Base-by-base conservation (phyloP, 345 rosid genomes). In the Euphorbia tirucalli region DNA sequence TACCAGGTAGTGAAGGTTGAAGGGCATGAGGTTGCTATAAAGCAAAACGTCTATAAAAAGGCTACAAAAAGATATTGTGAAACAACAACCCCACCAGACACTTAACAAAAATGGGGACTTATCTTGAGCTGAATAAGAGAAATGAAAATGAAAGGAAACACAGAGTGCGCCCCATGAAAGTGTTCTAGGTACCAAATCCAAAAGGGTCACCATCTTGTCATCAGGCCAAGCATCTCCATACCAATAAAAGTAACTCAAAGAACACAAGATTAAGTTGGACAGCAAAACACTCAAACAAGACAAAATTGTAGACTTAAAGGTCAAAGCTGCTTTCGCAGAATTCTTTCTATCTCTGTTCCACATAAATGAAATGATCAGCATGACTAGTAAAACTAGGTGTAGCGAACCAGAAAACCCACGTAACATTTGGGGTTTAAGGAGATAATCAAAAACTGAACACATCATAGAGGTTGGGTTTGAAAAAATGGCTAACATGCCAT, bases 51-150 rank as follows among this genome's bases (percentile, higher is more conserved):
- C 91, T 56, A 83, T 52, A 72, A 85, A 83, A 64, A 88, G 81
- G 66, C 83, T 76, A 83, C 75, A 92, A 82, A 87, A 84, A 52
- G 93, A 86, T 69, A 87, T 72, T 66, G 75, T 41, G n/a, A 82
- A 69, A 70, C 77, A 90, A 69, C 86, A 84, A 30, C 74, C 89
- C 89, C 89, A 86, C 96, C 94, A 93, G 55, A 86, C 62, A 71
- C 90, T 84, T 68, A 90, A 79, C 9, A 82, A 63, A 63, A 85
- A 24, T 6, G 88, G 89, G 46, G 86, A 81, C 69, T 74, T 83
- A 28, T 49, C 54, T 46, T 70, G 85, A 16, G 65, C 59, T 21
- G 82, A 75, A 69, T 69, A 64, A 18, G 67, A 67, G 72, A 69
- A 70, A 8, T 73, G 73, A 35, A 58, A 19, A 52, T 77, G 66